Conservation (phyloP, 2,329 filamentous ascomycete genomes). For the Raffaelea deltoideospora region DNA sequence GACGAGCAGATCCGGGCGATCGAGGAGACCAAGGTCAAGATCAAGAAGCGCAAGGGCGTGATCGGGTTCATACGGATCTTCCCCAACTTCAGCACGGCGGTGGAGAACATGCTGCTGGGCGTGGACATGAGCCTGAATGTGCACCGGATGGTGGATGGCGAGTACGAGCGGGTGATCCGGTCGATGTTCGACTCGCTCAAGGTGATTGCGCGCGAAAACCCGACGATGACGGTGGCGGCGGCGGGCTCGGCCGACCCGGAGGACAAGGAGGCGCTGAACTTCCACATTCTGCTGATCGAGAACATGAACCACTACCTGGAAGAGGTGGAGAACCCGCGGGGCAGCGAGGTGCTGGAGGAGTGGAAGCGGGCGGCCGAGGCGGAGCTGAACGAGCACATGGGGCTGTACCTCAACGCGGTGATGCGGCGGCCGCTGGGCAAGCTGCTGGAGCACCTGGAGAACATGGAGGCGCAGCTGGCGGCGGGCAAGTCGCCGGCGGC, state of each 20-base stretch:
- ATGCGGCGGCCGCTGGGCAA: conserved; percentile 82
- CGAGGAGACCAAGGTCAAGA: conserved; percentile 96
- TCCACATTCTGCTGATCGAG: conserved; percentile 92
- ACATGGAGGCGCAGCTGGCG: conserved; percentile 59
- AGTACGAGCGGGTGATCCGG: conserved; percentile 78
- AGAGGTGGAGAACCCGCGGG: conserved; percentile 61
- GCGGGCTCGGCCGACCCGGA: conserved; percentile 43
- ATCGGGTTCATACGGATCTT: conserved; percentile 93
- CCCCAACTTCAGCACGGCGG: conserved; percentile 65
- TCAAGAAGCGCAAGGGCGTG: conserved; percentile 95
- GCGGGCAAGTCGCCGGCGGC: conserved; percentile 41
- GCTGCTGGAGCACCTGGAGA: conserved; percentile 81
- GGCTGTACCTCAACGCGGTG: conserved; percentile 72
- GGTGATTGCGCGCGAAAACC: conserved; percentile 70
- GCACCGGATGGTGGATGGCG: conserved; percentile 65
- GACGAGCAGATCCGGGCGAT: conserved; percentile 92
- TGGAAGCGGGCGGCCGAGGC: conserved; percentile 67
- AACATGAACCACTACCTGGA: conserved; percentile 98
- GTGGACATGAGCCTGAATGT: conserved; percentile 44
- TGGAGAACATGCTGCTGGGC: conserved; percentile 67
- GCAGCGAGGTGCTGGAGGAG: conserved; percentile 61
- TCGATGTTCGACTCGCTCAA: conserved; percentile 96
- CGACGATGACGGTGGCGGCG: conserved; percentile 14
- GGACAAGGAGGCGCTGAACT: conserved; percentile 93
- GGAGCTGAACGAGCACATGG: conserved; percentile 77